Conservation (phyloP, 2,329 filamentous ascomycete species). For the Trichoderma cornu-damae region DNA sequence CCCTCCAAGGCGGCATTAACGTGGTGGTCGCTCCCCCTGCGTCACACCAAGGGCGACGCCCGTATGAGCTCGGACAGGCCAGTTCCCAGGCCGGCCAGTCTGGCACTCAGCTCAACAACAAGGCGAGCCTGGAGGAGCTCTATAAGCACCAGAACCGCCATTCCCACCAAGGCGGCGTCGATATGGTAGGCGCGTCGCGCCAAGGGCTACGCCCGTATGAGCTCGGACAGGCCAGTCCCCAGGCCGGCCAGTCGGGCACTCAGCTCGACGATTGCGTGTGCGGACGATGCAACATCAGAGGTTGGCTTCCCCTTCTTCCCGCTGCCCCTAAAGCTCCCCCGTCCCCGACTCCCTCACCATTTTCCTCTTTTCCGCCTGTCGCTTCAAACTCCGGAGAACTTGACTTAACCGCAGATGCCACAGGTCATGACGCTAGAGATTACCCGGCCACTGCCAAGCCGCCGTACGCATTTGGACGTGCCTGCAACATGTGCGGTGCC, state of each 20-base stretch:
- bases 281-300: slow-evolving; percentile 16
- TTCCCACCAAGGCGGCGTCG: background rate
- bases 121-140: background rate
- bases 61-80: background rate
- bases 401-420: background rate
- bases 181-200: background rate
- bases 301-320: slow-evolving; percentile 5
- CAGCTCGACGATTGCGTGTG: slow-evolving; percentile 17
- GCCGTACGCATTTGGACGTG: slow-evolving; percentile 16
- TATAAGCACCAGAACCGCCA: background rate
- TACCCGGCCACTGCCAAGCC: slow-evolving; percentile 18
- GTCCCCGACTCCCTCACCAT: background rate
- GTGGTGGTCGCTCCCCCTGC: too few species aligned
- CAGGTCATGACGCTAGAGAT: slow-evolving; percentile 23
- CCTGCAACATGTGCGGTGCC: slow-evolving; percentile 22
- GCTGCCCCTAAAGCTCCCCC: background rate
- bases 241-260: background rate
- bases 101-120: background rate
- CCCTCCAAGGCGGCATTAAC: too few species aligned
- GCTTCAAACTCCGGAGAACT: background rate
- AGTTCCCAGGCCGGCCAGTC: background rate
- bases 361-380: background rate
- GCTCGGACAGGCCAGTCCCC: background rate
- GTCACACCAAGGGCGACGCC: background rate
- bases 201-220: background rate